Evolutionary conservation across 1,284 basidiomycete genomes (phyloP).

Genomic region (Puccinia coronata): DNA sequence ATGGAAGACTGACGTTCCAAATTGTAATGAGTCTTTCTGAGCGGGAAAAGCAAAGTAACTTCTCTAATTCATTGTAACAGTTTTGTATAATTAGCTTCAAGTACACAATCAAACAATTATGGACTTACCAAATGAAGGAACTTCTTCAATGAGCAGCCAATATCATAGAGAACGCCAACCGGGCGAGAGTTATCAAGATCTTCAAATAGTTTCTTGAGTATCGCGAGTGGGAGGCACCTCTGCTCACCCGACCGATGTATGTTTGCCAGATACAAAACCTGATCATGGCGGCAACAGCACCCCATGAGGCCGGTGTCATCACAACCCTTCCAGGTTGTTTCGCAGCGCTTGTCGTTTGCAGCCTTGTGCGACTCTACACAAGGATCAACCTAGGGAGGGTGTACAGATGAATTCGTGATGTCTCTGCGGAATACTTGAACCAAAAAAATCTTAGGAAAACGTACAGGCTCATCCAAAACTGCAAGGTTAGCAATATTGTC

Average conservation of each 20-base stretch:
- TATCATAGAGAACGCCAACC: slow-evolving; percentile 13
- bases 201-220: background rate
- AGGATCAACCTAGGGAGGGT: background rate
- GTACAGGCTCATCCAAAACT: background rate
- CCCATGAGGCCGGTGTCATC: slow-evolving; percentile 20
- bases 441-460: background rate
- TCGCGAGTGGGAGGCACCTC: background rate
- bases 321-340: background rate
- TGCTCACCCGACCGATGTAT: background rate
- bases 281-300: slow-evolving; percentile 7
- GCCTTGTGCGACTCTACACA: background rate
- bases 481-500: background rate
- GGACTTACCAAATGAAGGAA: background rate
- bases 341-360: background rate
- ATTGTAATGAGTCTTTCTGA: background rate
- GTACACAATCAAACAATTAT: too few relatives aligned
- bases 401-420: too few relatives aligned
- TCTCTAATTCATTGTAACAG: background rate
- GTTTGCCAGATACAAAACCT: background rate
- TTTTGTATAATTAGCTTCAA: background rate
- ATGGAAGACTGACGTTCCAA: slow-evolving; percentile 29
- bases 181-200: background rate
- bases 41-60: background rate
- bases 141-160: slow-evolving; percentile 20
- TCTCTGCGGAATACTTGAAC: too few relatives aligned